Percentiles rank a stretch among this genome's conserved stretches.
phyloP scores from a whole-genome alignment of 306 rosid species.

The Vigna unguiculata region DNA sequence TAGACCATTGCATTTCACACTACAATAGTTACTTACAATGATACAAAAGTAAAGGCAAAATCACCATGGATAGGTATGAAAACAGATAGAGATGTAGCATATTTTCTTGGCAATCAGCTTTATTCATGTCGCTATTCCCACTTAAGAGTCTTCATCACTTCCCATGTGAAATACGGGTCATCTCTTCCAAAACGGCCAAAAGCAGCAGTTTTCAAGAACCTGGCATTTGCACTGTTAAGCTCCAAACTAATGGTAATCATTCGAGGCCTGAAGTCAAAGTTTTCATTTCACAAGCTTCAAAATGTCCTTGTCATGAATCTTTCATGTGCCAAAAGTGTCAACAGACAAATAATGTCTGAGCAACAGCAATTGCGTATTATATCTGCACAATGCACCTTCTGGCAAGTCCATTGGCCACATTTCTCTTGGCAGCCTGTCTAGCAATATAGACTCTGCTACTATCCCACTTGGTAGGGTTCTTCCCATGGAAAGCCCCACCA shows the following conservation, averaged over 20 bases:
- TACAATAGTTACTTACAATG: background rate
- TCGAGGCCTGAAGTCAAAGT: slow-evolving; percentile 69
- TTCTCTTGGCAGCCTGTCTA: slow-evolving; percentile 23
- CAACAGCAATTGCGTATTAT: slow-evolving; percentile 67
- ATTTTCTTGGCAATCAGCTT: slow-evolving; percentile 30
- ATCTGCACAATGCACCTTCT: slow-evolving; percentile 69
- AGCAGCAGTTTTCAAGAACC: slow-evolving; percentile 71
- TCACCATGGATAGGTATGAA: slow-evolving; percentile 1
- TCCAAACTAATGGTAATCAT: slow-evolving; percentile 64
- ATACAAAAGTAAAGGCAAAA: slow-evolving; percentile 9
- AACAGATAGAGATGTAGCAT: slow-evolving; percentile 25
- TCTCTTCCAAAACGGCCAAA: slow-evolving; percentile 69
- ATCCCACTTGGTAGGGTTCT: slow-evolving; percentile 29
- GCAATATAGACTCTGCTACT: slow-evolving; percentile 17
- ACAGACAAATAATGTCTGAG: slow-evolving; percentile 65
- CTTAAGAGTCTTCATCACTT: slow-evolving; percentile 60
- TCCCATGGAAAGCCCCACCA: slow-evolving; percentile 9
- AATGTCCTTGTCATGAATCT: slow-evolving; percentile 66
- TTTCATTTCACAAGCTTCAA: slow-evolving; percentile 60
- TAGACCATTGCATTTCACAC: background rate
- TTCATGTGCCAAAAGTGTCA: slow-evolving; percentile 60
- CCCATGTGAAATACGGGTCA: slow-evolving; percentile 70
- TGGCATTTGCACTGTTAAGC: slow-evolving; percentile 59
- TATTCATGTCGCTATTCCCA: slow-evolving; percentile 49
- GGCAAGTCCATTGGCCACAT: slow-evolving; percentile 58